Evolutionary conservation across 2,329 filamentous ascomycete species (phyloP).

Genomic region (Phialophora verrucosa): DNA sequence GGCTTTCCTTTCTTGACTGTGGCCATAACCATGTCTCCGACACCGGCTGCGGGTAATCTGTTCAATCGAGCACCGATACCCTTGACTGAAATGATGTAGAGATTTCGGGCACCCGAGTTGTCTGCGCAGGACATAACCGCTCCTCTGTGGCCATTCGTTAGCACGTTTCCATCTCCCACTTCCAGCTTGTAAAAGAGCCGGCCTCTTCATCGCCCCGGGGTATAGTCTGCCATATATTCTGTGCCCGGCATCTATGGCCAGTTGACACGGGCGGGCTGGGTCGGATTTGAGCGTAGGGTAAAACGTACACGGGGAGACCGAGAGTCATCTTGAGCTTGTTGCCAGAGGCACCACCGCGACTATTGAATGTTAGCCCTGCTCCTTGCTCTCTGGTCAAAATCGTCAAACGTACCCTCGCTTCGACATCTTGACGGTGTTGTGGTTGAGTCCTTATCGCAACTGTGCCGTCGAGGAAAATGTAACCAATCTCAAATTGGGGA

Average conservation of each 20-base stretch:
- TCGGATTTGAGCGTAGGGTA: conserved; percentile 22
- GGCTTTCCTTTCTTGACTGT: conserved; percentile 99
- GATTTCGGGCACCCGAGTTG: conserved; percentile 97
- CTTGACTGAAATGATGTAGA: conserved; percentile 99
- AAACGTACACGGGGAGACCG: conserved; percentile 98
- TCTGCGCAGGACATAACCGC: conserved; percentile 99
- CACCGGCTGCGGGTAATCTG: conserved; percentile 94
- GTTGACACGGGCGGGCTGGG: background rate
- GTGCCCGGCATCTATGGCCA: conserved; percentile 1
- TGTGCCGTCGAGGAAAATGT: conserved; percentile 4
- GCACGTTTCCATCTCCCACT: conserved; percentile 6
- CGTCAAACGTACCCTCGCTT: conserved; percentile 38
- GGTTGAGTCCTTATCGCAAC: conserved; percentile 8
- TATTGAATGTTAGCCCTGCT: conserved; percentile 40
- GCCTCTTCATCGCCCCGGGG: background rate
- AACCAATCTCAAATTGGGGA: background rate
- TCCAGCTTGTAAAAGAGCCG: background rate
- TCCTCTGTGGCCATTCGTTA: conserved; percentile 66
- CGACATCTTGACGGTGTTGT: conserved; percentile 36
- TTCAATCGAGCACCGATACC: conserved; percentile 97
- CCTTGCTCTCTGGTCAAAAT: background rate
- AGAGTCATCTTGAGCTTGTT: conserved; percentile 99
- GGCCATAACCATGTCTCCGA: conserved; percentile 99
- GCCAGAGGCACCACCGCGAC: conserved; percentile 87
- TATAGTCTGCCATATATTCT: background rate